These are phyloP conservation scores for Wickerhamomyces silvicola DNA, from an alignment of 805 yeast species.

Conservation along the genomic window DNA sequence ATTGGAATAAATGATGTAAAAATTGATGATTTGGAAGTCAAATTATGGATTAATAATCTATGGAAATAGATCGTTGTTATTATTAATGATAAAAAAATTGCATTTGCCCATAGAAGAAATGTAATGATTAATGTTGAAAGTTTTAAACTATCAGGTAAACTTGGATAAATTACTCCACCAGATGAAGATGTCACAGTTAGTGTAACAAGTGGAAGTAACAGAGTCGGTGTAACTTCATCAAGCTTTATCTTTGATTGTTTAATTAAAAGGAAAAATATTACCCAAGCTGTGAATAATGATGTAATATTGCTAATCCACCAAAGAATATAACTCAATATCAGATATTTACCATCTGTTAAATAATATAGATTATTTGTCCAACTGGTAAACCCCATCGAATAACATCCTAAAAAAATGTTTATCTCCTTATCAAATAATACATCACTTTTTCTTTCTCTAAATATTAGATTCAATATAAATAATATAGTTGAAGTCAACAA, in stretches of 20 bases:
- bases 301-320: constrained; percentile 68
- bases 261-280: constrained; percentile 40
- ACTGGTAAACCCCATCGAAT: constrained; percentile 74
- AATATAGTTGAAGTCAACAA: constrained; percentile 38
- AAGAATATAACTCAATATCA: constrained; percentile 46
- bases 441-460: constrained; percentile 23
- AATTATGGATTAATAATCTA: constrained; percentile 49
- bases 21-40: constrained; percentile 49
- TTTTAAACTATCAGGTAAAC: constrained; percentile 40
- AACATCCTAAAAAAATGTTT: constrained; percentile 68
- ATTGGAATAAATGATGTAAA: constrained; percentile 72
- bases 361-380: constrained; percentile 49
- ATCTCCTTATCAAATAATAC: constrained; percentile 36
- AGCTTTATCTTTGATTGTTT: constrained; percentile 27
- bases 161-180: constrained; percentile 49
- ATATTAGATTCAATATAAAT: constrained; percentile 33
- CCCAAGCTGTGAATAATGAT: constrained; percentile 56
- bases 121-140: constrained; percentile 47
- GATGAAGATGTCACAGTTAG: constrained; percentile 68
- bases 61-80: constrained; percentile 52
- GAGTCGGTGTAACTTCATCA: constrained; percentile 44
- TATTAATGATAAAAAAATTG: constrained; percentile 53
- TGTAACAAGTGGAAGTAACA: constrained; percentile 73
- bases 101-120: constrained; percentile 62
- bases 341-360: constrained; percentile 30